phyloP scores from a whole-genome alignment of 768 basidiomycete species.

The Calocera cornea region DNA sequence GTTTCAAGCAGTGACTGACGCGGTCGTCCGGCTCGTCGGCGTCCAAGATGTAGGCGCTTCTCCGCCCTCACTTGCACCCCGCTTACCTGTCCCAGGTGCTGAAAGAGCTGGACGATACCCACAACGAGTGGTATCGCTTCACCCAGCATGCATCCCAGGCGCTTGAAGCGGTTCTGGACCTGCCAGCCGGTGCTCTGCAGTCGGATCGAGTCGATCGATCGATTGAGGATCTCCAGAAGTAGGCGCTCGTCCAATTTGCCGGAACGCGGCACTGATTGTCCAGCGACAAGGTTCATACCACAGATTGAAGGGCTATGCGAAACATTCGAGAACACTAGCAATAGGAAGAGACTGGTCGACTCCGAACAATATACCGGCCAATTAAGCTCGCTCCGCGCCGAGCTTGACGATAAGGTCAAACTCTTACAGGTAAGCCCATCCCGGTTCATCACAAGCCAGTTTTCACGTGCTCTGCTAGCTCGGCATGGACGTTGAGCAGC shows the following conservation, averaged over 20 bases:
- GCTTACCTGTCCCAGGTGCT: background rate
- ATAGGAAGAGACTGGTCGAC: background rate
- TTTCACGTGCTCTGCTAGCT: background rate
- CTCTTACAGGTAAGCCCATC: background rate
- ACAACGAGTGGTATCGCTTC: background rate
- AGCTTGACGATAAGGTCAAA: background rate
- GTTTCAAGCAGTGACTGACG: no score
- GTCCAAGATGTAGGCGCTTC: no score
- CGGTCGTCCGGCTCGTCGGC: no score
- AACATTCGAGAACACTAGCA: background rate
- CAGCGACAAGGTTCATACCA: background rate
- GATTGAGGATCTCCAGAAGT: background rate
- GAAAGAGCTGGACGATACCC: background rate
- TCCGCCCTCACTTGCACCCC: no score
- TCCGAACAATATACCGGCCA: background rate
- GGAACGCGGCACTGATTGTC: background rate
- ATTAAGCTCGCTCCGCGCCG: background rate
- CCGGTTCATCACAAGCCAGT: background rate
- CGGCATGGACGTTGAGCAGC: background rate
- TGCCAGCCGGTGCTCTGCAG: background rate
- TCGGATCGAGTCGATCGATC: background rate
- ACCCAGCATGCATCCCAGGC: background rate
- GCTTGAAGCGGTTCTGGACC: background rate
- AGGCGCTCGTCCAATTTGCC: background rate
- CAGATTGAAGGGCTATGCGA: background rate